phyloP scores from a whole-genome alignment of 1,139 yeast species.

The Dujonia santamariae region DNA sequence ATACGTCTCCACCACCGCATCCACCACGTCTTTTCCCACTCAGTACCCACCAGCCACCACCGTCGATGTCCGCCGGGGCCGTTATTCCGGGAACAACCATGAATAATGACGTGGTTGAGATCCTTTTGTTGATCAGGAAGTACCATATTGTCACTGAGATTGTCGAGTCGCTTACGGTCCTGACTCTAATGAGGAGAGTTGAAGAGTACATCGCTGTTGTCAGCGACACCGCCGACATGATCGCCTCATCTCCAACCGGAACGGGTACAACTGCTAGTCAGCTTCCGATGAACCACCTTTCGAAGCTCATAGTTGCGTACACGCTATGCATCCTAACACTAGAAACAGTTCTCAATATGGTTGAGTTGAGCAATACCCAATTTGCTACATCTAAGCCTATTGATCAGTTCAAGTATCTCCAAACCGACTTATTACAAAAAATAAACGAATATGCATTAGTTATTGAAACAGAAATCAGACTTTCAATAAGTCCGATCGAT shows the following conservation, averaged over 20 bases:
- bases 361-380: conserved; percentile 2
- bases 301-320: conserved; percentile 5
- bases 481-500: conserved; percentile 17
- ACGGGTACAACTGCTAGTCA: background rate
- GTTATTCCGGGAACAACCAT: background rate
- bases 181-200: conserved; percentile 29
- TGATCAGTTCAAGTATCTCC: conserved; percentile 15
- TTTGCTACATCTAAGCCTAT: conserved; percentile 2
- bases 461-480: conserved; percentile 21
- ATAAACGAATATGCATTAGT: conserved; percentile 27
- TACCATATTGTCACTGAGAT: conserved; percentile 23
- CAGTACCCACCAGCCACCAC: no score
- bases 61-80: background rate
- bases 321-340: conserved; percentile 6
- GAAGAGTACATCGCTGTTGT: conserved; percentile 26
- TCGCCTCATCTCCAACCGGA: background rate
- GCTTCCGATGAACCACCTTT: conserved; percentile 1
- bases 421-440: conserved; percentile 26
- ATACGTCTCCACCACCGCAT: no score
- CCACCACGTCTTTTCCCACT: no score
- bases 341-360: conserved; percentile 6
- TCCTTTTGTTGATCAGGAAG: conserved; percentile 17
- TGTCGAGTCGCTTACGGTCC: conserved; percentile 28
- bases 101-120: conserved; percentile 15
- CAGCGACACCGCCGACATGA: conserved; percentile 10